These are phyloP conservation scores for Vitis rotundifolia DNA, from an alignment of 164 flowering plant species.

Conservation along the genomic window DNA sequence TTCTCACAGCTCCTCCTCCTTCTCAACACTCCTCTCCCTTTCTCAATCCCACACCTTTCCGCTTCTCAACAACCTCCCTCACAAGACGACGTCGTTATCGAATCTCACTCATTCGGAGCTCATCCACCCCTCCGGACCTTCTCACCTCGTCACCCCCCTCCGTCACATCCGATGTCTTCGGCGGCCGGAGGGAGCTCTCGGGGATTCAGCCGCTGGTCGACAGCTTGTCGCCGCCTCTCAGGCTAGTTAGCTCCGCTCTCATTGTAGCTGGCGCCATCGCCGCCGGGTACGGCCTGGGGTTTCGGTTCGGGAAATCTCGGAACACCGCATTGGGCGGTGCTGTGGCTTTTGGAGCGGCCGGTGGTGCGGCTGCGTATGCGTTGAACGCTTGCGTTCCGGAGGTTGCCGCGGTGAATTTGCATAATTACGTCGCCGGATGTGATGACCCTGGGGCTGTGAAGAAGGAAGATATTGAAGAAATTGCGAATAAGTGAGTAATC, in stretches of 20 bases:
- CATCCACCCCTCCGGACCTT: slow-evolving; percentile 20
- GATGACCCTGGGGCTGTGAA: slow-evolving; percentile 66
- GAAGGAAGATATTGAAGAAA: slow-evolving; percentile 67
- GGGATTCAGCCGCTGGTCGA: slow-evolving; percentile 62
- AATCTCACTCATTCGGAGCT: slow-evolving; percentile 27
- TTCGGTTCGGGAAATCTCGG: slow-evolving; percentile 44
- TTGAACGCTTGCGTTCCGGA: slow-evolving; percentile 77
- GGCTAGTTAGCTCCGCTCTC: slow-evolving; percentile 59
- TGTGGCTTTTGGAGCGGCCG: slow-evolving; percentile 68
- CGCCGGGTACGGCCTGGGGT: slow-evolving; percentile 75
- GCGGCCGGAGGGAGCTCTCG: slow-evolving; percentile 61
- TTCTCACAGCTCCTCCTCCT: slow-evolving; percentile 27
- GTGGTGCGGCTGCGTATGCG: slow-evolving; percentile 73
- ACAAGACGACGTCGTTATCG: slow-evolving; percentile 22
- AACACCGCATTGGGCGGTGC: slow-evolving; percentile 70
- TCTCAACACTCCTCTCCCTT: slow-evolving; percentile 24
- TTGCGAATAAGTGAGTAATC: slow-evolving; percentile 58
- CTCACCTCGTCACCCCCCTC: slow-evolving; percentile 6
- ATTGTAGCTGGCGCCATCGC: slow-evolving; percentile 72
- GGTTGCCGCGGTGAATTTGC: slow-evolving; percentile 82
- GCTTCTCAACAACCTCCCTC: slow-evolving; percentile 10
- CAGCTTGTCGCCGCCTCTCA: slow-evolving; percentile 55
- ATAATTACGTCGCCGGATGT: slow-evolving; percentile 63
- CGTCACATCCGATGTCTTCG: slow-evolving; percentile 39
- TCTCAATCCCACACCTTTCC: slow-evolving; percentile 28